Evolutionary conservation across 2,329 filamentous ascomycete species (phyloP), one percentile per base, ranked within the genome.

Genomic region (Trematosphaeria pertusa): DNA sequence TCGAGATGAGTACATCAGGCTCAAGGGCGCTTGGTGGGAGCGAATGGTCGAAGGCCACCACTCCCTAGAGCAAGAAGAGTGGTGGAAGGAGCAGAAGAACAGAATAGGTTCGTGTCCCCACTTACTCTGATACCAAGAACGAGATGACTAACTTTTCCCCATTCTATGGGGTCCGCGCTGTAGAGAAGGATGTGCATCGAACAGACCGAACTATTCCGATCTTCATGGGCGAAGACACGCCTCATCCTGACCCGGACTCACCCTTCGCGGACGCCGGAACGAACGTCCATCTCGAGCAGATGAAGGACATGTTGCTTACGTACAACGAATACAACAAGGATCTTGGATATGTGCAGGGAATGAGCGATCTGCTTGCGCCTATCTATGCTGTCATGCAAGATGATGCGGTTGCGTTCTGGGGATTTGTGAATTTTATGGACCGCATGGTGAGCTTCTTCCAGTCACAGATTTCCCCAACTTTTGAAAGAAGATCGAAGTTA

Each of bases 291-390:
- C 82, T 99, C 54, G 94, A 99, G 73, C 94, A 99, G 76, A 89
- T 99, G 84, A 99, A 99, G 75, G 94, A 99, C 70, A 96, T 99
- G 89, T 86, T 99, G 0, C 81, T 99, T 14, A 97, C 94, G 0
- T 99, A 99, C 73, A 97, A 99, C 69, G 94, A 99, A 74, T 95
- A 95, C 75, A 99, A 99, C 75, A 89, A 86, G 48, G 90, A 94
- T 48, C 82, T 99, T 2, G 94, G 95, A 37, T 99, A 99, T 67
- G 94, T 99, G 1, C 94, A 99, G 76, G 94, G 94, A 51, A 99
- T 99, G 94, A 97, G 91, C 10, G 94, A 99, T 72, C 83, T 99
- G 1, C 83, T 99, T 7, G 91, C 94, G 0, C 94, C 94, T 2
- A 91, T 99, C 50, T 99, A 99, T 66, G 94, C 94, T 3, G 91